Percentiles rank a stretch among this genome's conserved stretches.
phyloP scores from a whole-genome alignment of 2,329 filamentous ascomycete species.

The Trichothecium sympodiale region DNA sequence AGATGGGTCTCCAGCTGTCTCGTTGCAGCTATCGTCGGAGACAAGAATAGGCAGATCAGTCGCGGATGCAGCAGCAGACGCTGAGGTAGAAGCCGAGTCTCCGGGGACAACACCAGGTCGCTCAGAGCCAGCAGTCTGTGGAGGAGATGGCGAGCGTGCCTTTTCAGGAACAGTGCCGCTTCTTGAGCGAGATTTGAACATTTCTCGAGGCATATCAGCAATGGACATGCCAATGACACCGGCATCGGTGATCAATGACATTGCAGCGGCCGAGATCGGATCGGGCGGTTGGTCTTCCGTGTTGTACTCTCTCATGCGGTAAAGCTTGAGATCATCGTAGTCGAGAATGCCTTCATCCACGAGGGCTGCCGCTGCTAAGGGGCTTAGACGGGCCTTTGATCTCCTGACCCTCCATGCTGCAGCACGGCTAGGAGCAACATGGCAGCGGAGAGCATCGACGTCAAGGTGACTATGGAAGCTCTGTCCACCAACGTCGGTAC shows the following conservation, averaged over 20 bases:
- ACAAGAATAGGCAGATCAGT: no score
- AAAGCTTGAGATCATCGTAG: constrained; percentile 62
- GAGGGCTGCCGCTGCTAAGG: constrained; percentile 60
- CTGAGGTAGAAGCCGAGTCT: no score
- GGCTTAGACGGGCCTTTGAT: constrained; percentile 56
- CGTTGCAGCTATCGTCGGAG: no score
- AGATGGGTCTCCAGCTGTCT: no score
- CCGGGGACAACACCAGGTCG: no score
- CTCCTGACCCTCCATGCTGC: constrained; percentile 68
- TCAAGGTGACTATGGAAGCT: constrained; percentile 64
- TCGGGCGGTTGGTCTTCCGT: constrained; percentile 71
- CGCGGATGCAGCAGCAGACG: no score
- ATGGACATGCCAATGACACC: constrained; percentile 73
- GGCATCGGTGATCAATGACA: constrained; percentile 72
- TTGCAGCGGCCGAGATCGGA: constrained; percentile 65
- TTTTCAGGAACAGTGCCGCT: constrained; percentile 9
- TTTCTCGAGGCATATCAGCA: constrained; percentile 55
- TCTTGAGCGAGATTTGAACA: constrained; percentile 31
- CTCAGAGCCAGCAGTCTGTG: neutral
- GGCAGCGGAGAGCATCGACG: constrained; percentile 56
- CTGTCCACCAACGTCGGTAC: constrained; percentile 50
- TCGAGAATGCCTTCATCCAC: constrained; percentile 53
- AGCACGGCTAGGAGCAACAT: constrained; percentile 52
- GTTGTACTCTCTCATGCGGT: constrained; percentile 53
- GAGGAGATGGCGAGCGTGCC: constrained; percentile 1